phyloP scores from a whole-genome alignment of 306 rosid species.

The Fagus crenata region DNA sequence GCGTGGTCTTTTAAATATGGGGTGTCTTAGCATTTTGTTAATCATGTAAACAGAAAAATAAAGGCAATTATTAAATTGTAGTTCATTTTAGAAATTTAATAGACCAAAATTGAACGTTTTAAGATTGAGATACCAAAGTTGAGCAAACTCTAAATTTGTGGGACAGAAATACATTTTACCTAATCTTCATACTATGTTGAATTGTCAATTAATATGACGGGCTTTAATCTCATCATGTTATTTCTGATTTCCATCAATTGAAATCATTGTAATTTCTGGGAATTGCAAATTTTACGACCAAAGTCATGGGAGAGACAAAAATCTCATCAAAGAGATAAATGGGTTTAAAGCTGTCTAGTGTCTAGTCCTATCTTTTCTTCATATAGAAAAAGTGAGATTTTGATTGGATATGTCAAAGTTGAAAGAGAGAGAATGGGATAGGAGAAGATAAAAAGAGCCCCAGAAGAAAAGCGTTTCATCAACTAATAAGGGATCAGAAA shows the following conservation, averaged over 20 bases:
- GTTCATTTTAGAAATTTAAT: too few relatives aligned
- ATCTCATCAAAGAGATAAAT: slow-evolving; percentile 4
- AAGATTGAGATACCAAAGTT: too few relatives aligned
- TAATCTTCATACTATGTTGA: background rate
- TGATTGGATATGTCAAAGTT: slow-evolving; percentile 29
- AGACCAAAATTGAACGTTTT: too few relatives aligned
- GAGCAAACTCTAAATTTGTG: too few relatives aligned
- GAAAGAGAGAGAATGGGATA: slow-evolving; percentile 10
- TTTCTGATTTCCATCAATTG: background rate
- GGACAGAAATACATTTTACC: too few relatives aligned
- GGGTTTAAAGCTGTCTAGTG: slow-evolving; percentile 17
- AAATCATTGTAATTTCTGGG: slow-evolving; percentile 18
- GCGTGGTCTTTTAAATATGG: too few relatives aligned
- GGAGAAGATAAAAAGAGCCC: background rate
- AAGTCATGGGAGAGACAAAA: background rate
- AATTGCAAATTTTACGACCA: slow-evolving; percentile 7
- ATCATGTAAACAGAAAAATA: too few relatives aligned
- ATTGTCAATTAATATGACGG: slow-evolving; percentile 4
- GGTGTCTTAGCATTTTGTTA: too few relatives aligned
- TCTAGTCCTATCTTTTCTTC: slow-evolving; percentile 16
- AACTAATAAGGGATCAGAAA: background rate
- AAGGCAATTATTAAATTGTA: too few relatives aligned
- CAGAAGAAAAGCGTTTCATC: slow-evolving; percentile 19
- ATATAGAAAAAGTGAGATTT: slow-evolving; percentile 5
- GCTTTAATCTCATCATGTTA: background rate